A percentile compares a stretch with the other conserved stretches of the same genome.
Conservation (phyloP, 768 basidiomycete species). For the Rickenella mellea region DNA sequence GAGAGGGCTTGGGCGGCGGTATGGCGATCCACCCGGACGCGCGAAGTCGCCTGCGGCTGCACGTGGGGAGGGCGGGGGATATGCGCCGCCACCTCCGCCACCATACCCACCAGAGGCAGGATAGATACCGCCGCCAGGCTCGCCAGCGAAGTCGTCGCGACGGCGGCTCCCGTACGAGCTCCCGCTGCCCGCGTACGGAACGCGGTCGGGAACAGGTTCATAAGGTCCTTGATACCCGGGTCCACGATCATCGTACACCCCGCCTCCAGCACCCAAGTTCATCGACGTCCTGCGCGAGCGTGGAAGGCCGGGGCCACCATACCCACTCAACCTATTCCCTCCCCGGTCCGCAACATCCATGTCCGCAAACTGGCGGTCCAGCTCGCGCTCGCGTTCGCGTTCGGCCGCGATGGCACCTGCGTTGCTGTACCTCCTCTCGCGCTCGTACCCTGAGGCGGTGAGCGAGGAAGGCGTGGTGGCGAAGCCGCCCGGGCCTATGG, state of each 20-base stretch:
- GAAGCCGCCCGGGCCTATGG: background rate
- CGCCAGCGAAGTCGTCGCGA: background rate
- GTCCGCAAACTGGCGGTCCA: constrained; percentile 4
- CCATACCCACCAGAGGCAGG: background rate
- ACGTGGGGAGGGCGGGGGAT: constrained; percentile 4
- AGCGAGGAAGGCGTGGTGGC: too few species aligned
- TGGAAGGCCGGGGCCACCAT: constrained; percentile 43
- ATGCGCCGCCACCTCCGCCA: constrained; percentile 14
- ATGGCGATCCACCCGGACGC: background rate
- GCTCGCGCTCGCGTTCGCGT: constrained; percentile 28
- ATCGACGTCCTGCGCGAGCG: constrained; percentile 19
- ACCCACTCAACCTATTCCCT: constrained; percentile 1
- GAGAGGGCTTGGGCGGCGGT: constrained; percentile 2
- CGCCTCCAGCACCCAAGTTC: background rate
- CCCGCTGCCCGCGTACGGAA: too few species aligned
- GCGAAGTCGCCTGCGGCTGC: constrained; percentile 9
- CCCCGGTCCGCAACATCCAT: constrained; percentile 1
- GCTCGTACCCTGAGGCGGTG: too few species aligned
- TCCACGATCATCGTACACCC: background rate
- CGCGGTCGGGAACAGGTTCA: too few species aligned
- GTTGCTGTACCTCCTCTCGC: too few species aligned
- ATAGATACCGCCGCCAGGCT: background rate
- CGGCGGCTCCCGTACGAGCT: too few species aligned
- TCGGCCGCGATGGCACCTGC: background rate
- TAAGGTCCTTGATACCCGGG: too few species aligned